Evolutionary conservation across 208 protist species (phyloP), one percentile per base, ranked within the genome.

Genomic region (Trypanosoma conorhini): DNA sequence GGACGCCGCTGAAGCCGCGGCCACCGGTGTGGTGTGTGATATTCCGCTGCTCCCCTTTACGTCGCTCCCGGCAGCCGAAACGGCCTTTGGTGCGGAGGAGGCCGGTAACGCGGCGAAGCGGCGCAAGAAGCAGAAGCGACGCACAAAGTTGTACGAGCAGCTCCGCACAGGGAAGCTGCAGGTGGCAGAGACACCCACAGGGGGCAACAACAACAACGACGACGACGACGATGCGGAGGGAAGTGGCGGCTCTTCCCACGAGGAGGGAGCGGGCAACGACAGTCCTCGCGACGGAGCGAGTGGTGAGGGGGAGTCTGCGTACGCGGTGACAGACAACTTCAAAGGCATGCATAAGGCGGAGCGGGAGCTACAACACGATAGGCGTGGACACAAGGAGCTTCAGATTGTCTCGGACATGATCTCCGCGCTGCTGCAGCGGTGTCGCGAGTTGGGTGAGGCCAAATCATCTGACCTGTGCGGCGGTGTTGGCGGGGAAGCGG

Each of bases 31-130:
- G 3, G 73, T 65, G 15, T 67, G 76, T 54, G 65, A 69, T 3
- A 84, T 97, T 59, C 76, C 87, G 8, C 63, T 96, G 17, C 40
- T 83, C 19, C 78, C 80, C 30, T 97, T 97, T 78, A 95, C 93
- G 0, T 79, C 86, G 0, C 76, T 89, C 71, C 88, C 91, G 15
- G 73, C 62, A 21, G 73, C 76, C 7, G 84, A 85, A 46, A 92
- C 85, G 4, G 87, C 78, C 5, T 78, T 79, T 48, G 82, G 74
- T 35, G 77, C 61, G 5, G 79, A 59, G 5, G 46, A 44, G 1
- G 30, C 35, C 9, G n/a, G 52, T 26, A 76, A 80, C 26, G 30
- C 51, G 10, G 64, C 31, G 22, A 42, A 62, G 22, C 74, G 80
- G 1, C 80, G 80, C 48, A 92, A 84, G 54, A 85, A 81, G 30